Percentiles rank a stretch among this genome's conserved stretches.
Evolutionary conservation across 2,329 filamentous ascomycete genomes (phyloP).

Genomic region (Cadophora luteo-olivacea): DNA sequence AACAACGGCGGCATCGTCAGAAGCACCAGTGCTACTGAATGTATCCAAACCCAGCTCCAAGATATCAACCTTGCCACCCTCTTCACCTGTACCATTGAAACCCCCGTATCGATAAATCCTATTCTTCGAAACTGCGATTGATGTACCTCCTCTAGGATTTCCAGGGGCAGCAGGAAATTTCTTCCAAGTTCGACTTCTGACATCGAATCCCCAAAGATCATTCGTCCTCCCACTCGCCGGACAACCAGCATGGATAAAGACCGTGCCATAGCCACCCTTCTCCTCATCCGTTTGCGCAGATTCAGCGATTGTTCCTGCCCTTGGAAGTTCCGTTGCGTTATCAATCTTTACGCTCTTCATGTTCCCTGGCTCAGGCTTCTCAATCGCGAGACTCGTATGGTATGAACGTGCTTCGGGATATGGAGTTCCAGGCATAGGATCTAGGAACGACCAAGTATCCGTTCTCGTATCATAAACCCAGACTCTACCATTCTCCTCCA

Average conservation of each 20-base stretch:
- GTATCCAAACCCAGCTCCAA: slow-evolving; percentile 62
- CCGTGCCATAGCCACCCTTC: slow-evolving; percentile 68
- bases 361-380: slow-evolving; percentile 52
- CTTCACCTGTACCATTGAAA: slow-evolving; percentile 72
- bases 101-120: slow-evolving; percentile 82
- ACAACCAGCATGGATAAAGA: slow-evolving; percentile 81
- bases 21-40: slow-evolving; percentile 57
- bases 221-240: slow-evolving; percentile 63
- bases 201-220: slow-evolving; percentile 82
- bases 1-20: slow-evolving; percentile 57
- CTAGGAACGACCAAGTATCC: slow-evolving; percentile 69
- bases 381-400: slow-evolving; percentile 66
- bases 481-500: slow-evolving; percentile 76
- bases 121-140: slow-evolving; percentile 67
- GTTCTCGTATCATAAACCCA: slow-evolving; percentile 76
- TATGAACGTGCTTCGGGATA: slow-evolving; percentile 73
- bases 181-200: slow-evolving; percentile 69
- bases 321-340: slow-evolving; percentile 55
- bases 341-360: slow-evolving; percentile 38
- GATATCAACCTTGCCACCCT: slow-evolving; percentile 76
- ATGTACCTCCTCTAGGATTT: slow-evolving; percentile 69
- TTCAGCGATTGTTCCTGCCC: slow-evolving; percentile 63
- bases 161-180: slow-evolving; percentile 71
- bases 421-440: slow-evolving; percentile 58
- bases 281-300: slow-evolving; percentile 63